phyloP scores from a whole-genome alignment of 163 green algal genomes.

The Chlorella variabilis region DNA sequence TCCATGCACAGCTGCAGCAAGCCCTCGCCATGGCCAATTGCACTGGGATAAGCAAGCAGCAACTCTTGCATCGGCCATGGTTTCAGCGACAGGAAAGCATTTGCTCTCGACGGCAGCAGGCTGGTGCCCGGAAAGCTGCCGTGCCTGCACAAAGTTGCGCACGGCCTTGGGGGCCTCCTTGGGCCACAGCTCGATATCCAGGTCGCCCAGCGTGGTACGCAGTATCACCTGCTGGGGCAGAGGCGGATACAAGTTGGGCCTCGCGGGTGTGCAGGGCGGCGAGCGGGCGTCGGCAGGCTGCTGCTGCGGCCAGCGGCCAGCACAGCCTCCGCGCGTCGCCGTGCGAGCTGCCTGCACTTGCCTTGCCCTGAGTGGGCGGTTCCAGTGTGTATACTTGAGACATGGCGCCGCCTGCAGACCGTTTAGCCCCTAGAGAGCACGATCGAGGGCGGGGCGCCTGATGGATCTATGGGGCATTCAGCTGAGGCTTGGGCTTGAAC shows the following conservation, averaged over 20 bases:
- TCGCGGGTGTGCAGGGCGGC: too few relatives aligned
- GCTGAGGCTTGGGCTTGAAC: too few relatives aligned
- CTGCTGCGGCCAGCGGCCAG: too few relatives aligned
- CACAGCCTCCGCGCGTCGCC: too few relatives aligned
- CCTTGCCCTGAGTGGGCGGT: slow-evolving; percentile 95
- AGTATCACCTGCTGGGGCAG: slow-evolving; percentile 78
- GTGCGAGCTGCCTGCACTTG: slow-evolving; percentile 48
- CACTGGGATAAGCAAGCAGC: background rate
- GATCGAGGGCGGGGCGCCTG: too few relatives aligned
- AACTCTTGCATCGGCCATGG: too few relatives aligned
- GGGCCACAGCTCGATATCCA: slow-evolving; percentile 97
- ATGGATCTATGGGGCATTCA: too few relatives aligned
- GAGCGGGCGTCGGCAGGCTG: too few relatives aligned
- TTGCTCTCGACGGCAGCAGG: too few relatives aligned
- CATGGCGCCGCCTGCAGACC: slow-evolving; percentile 69
- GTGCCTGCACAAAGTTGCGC: slow-evolving; percentile 94
- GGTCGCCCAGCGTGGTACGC: slow-evolving; percentile 86
- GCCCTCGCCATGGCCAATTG: background rate
- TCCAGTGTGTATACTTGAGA: slow-evolving; percentile 93
- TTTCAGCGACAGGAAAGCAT: too few relatives aligned
- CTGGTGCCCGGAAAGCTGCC: too few relatives aligned
- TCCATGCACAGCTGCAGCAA: slow-evolving; percentile 91
- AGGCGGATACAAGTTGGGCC: background rate
- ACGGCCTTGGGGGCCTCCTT: slow-evolving; percentile 94
- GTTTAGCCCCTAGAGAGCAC: too few relatives aligned